These are phyloP conservation scores for Warburgia ugandensis DNA, from an alignment of 164 flowering plant genomes.

Conservation along the genomic window DNA sequence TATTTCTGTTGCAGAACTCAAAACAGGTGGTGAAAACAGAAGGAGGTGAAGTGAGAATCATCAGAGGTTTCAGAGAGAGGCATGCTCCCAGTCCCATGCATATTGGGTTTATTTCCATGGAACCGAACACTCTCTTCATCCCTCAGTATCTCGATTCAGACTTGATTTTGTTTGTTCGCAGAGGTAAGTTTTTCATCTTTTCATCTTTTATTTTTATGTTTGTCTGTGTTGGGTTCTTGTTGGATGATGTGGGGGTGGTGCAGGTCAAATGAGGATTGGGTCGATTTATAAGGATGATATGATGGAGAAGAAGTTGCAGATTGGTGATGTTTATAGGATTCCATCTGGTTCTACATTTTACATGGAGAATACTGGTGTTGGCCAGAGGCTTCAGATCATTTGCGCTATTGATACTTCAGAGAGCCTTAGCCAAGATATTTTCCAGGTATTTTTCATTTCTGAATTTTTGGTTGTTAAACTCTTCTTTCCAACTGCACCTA, in stretches of 20 bases:
- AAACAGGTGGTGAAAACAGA: slow-evolving; percentile 50
- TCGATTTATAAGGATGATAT: slow-evolving; percentile 45
- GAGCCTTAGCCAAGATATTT: slow-evolving; percentile 35
- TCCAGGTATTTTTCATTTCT: slow-evolving; percentile 35
- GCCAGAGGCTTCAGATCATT: slow-evolving; percentile 62
- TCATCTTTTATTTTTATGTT: neutral
- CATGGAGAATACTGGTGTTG: slow-evolving; percentile 52
- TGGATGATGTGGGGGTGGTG: neutral
- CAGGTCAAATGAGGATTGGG: slow-evolving; percentile 76
- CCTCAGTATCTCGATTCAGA: slow-evolving; percentile 87
- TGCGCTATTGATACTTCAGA: slow-evolving; percentile 74
- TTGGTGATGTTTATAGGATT: slow-evolving; percentile 69
- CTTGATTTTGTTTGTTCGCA: slow-evolving; percentile 62
- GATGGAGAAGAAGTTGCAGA: slow-evolving; percentile 46
- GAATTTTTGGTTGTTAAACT: neutral
- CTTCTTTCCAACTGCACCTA: neutral
- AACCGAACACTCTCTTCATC: slow-evolving; percentile 60
- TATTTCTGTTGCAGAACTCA: slow-evolving; percentile 47
- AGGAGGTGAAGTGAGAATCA: slow-evolving; percentile 70
- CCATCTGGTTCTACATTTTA: slow-evolving; percentile 83
- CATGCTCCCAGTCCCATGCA: slow-evolving; percentile 36
- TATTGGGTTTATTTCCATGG: slow-evolving; percentile 86
- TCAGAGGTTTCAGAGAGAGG: slow-evolving; percentile 28
- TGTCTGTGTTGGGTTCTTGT: neutral
- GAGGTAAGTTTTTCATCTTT: slow-evolving; percentile 33